Base-by-base conservation (phyloP, 306 rosid species). In the Vigna angularis region DNA sequence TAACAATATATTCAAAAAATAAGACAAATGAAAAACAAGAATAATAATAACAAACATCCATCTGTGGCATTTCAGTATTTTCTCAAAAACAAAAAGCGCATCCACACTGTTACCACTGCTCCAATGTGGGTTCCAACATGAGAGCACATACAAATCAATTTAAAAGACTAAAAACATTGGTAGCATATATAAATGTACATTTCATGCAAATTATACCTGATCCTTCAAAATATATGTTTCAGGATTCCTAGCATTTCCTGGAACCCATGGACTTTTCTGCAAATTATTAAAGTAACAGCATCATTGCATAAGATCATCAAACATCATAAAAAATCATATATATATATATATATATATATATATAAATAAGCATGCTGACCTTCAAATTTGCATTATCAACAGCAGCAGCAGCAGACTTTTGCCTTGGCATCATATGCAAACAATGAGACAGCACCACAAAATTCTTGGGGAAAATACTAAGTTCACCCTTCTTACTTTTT, bases 361-460 rank as follows among this genome's bases (percentile, higher is more conserved):
- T 30, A 42, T 9, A 42, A 0, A 22, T 30, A 38, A 14, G 81
- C 9, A 61, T 48, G 3, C 73, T 86, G 59, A 93, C 97, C 93
- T 86, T 85, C 85, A 79, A 50, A 83, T 75, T 88, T 69, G 87
- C 81, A 86, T 72, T 82, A 52, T 85, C 96, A 71, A 90, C 87
- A 40, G 79, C 89, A 53, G 88, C 83, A 1, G 88, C 83, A 1
- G 76, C 91, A 61, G 89, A 76, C 75, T 89, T 91, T 83, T 88
- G 97, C 73, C 90, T 91, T 28, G 98, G 97, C 93, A 93, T 73
- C 98, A 91, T 93, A 80, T 91, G 97, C 52, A 93, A 84, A 82
- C 97, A 89, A 84, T 91, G 93, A 55, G 97, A 91, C 70, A 93
- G 86, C 70, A 86, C 87, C 30, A 83, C 65, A 76, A 91, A 88